phyloP scores from a whole-genome alignment of 2,329 filamentous ascomycete genomes.

The Ceratocystis ficicola region DNA sequence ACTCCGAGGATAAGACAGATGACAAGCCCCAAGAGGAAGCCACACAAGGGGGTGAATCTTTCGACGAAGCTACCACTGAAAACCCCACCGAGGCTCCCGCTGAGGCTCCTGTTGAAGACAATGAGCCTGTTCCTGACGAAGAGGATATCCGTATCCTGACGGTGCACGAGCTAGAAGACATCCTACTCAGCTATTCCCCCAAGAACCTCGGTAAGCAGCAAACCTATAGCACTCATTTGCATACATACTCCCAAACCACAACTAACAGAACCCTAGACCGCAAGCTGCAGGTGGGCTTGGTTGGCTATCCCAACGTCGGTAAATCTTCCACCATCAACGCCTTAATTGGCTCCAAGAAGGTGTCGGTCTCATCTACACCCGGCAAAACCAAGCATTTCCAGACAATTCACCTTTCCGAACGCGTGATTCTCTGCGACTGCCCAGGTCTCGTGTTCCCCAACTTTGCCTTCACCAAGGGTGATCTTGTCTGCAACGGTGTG shows the following conservation, averaged over 20 bases:
- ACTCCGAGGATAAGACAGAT: slow-evolving; percentile 24
- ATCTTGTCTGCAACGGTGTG: slow-evolving; percentile 88
- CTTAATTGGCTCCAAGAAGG: slow-evolving; percentile 95
- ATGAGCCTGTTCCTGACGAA: slow-evolving; percentile 33
- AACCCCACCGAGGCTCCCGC: slow-evolving; percentile 22
- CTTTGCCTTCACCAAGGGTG: slow-evolving; percentile 91
- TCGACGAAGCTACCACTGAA: slow-evolving; percentile 4
- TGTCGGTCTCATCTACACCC: slow-evolving; percentile 91
- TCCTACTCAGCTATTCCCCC: slow-evolving; percentile 66
- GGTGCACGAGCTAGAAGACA: slow-evolving; percentile 78
- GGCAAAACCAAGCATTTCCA: slow-evolving; percentile 99
- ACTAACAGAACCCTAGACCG: slow-evolving; percentile 29
- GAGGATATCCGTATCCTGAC: slow-evolving; percentile 71
- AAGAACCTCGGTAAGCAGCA: slow-evolving; percentile 38
- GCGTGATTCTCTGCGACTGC: slow-evolving; percentile 90
- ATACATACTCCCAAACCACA: neutral
- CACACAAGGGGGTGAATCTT: slow-evolving; percentile 19
- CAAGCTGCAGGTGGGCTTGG: slow-evolving; percentile 82
- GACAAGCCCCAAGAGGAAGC: slow-evolving; percentile 27
- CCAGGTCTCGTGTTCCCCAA: slow-evolving; percentile 97
- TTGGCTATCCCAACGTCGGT: slow-evolving; percentile 96
- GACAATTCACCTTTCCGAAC: slow-evolving; percentile 84
- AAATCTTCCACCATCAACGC: slow-evolving; percentile 99
- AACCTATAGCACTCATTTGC: neutral
- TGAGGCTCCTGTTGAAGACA: slow-evolving; percentile 26